Evolutionary conservation across 1,139 yeast genomes (phyloP).

Genomic region (Martiniozyma asiatica): DNA sequence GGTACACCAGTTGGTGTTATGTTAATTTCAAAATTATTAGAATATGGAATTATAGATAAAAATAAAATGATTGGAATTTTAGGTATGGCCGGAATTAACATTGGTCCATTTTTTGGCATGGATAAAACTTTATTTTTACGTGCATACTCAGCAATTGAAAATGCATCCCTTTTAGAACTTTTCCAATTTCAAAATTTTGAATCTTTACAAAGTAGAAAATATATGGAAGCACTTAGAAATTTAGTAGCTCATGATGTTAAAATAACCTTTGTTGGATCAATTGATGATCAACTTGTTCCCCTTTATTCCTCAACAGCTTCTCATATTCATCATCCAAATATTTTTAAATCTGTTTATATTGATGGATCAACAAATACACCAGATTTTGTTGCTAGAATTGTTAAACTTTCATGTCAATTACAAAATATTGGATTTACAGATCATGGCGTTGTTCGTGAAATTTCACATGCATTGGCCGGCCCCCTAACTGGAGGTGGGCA

Average conservation of each 20-base stretch:
- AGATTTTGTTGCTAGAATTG: conserved; percentile 24
- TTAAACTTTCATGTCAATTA: conserved; percentile 27
- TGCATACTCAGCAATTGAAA: conserved; percentile 85
- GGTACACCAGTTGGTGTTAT: conserved; percentile 89
- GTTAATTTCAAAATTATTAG: conserved; percentile 58
- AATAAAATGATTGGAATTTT: conserved; percentile 55
- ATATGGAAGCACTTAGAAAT: conserved; percentile 53
- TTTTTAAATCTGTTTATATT: conserved; percentile 78
- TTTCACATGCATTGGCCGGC: conserved; percentile 76
- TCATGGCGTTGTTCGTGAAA: conserved; percentile 68
- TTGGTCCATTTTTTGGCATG: conserved; percentile 86
- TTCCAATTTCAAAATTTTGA: conserved; percentile 77
- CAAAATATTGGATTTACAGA: conserved; percentile 60
- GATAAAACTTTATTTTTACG: conserved; percentile 75
- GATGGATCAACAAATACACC: conserved; percentile 43
- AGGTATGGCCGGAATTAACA: conserved; percentile 92
- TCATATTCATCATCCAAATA: conserved; percentile 79
- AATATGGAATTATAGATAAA: conserved; percentile 48
- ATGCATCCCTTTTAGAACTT: conserved; percentile 70
- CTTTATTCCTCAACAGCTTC: conserved; percentile 77
- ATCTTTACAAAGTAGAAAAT: conserved; percentile 59
- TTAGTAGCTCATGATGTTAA: conserved; percentile 64
- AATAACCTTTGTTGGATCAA: conserved; percentile 70
- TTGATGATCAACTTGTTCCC: conserved; percentile 89
- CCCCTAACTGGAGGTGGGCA: conserved; percentile 93